Evolutionary conservation across 2,329 filamentous ascomycete species (phyloP).

Genomic region (Trichoderma harzianum): DNA sequence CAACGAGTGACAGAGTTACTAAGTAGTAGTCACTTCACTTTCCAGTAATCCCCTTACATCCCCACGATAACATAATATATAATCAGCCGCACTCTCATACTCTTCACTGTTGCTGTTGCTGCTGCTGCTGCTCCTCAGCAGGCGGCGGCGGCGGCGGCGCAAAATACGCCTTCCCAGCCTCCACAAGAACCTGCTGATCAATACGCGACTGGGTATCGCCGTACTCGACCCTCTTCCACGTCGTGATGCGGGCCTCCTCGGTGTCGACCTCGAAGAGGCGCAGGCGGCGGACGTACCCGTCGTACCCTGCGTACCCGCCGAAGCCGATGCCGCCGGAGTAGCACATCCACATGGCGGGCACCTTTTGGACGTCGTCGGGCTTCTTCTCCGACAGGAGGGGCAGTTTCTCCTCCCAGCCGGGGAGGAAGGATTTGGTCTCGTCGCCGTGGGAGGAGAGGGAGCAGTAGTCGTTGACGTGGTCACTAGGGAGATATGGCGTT

Average conservation of each 20-base stretch:
- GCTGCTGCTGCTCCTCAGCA: neutral
- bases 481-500: conserved; percentile 45
- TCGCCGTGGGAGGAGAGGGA: conserved; percentile 55
- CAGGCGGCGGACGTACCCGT: conserved; percentile 76
- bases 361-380: conserved; percentile 35
- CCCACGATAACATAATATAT: neutral
- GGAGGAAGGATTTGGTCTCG: conserved; percentile 19
- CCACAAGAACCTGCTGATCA: conserved; percentile 65
- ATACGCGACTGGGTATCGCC: conserved; percentile 52
- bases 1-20: neutral
- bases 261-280: conserved; percentile 92
- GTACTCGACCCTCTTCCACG: conserved; percentile 85
- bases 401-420: conserved; percentile 20
- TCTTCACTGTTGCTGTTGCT: neutral
- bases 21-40: neutral
- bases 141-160: neutral
- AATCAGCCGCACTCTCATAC: neutral
- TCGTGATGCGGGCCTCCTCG: conserved; percentile 81
- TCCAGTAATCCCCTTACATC: neutral
- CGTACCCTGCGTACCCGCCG: conserved; percentile 91
- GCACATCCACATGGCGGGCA: conserved; percentile 90
- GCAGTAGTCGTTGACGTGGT: conserved; percentile 97
- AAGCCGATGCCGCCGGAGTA: conserved; percentile 91
- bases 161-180: conserved; percentile 45
- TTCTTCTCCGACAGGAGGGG: conserved; percentile 28